Base-by-base conservation (phyloP, 306 rosid species). In the Argentina anserina region DNA sequence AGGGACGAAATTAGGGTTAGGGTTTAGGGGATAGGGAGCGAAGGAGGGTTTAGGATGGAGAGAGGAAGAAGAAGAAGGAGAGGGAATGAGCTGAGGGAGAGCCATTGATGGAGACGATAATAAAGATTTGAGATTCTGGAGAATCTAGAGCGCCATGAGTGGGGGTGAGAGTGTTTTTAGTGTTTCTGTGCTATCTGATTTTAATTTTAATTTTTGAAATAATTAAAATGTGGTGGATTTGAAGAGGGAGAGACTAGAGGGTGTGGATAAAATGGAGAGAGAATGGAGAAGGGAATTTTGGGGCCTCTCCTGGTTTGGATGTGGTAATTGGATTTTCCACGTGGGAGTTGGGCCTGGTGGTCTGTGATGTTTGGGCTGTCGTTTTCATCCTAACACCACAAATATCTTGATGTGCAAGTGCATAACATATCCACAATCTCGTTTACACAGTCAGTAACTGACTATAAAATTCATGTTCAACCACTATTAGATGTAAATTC, bases 31-130 rank as follows among this genome's bases (percentile, higher is more conserved):
- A 40, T 75, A 82, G 42, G 74, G 67, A 73, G 85, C 90, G 85
- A 87, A 75, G 72, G 77, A 75, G 75, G 90, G 84, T 46, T 81
- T 86, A 81, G 80, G 80, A 66, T 78, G 66, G 2, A 87, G 73
- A 20, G 86, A 75, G 15, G 85, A 78, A 0, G 98, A 86, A 5
- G 91, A 73, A 11, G 97, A 76, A 43, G 97, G 75, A 4, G 88
- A 82, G 39, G 91, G 88, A 73, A 91, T 86, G 70, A 90, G 93
- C 65, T 89, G 97, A 28, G 89, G 86, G 52, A 88, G 84, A 65
- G 97, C 96, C 99, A 91, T 94, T 67, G 66, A 28, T 7, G 36
- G 14, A 0, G 41, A 37, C 1, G 41, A 37, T n/a, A n/a, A 94
- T 67, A 55, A 23, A 3, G 33, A 7, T 62, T 14, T 65, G 65